Conservation (phyloP, 352 stramenopile species). For the Phytophthora crassamura region DNA sequence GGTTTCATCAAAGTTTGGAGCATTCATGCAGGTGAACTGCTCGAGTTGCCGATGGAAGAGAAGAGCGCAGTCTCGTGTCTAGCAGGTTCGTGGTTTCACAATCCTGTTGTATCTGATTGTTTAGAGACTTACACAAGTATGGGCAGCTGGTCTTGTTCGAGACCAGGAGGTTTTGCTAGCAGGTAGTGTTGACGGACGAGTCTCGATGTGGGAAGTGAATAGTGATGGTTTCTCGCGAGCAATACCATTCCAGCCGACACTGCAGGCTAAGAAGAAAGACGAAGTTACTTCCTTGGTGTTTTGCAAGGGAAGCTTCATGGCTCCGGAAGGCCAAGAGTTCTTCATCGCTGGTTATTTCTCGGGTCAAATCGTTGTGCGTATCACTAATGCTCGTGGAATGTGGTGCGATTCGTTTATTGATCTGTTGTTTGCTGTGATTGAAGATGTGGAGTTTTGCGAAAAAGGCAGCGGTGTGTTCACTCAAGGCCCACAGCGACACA, state of each 20-base stretch:
- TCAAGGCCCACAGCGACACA: slow-evolving; percentile 63
- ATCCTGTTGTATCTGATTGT: not conserved
- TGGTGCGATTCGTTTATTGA: not conserved
- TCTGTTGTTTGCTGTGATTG: not conserved
- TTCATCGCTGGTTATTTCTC: slow-evolving; percentile 61
- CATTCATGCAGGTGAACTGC: slow-evolving; percentile 61
- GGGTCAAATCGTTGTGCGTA: slow-evolving; percentile 53
- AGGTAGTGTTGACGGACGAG: slow-evolving; percentile 50
- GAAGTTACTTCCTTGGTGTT: slow-evolving; percentile 66
- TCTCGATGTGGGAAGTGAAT: slow-evolving; percentile 67
- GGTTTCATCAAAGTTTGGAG: slow-evolving; percentile 72
- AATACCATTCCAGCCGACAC: slow-evolving; percentile 21
- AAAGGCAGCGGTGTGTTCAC: slow-evolving; percentile 44
- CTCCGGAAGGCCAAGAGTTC: slow-evolving; percentile 53
- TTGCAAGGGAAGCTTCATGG: slow-evolving; percentile 55
- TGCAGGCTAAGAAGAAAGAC: slow-evolving; percentile 42
- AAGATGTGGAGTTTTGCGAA: slow-evolving; percentile 70
- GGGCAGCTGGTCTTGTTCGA: slow-evolving; percentile 51
- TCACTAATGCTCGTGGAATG: not conserved
- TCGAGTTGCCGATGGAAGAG: slow-evolving; percentile 26
- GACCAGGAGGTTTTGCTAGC: slow-evolving; percentile 68
- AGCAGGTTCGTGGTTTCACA: slow-evolving; percentile 37
- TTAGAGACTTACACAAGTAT: slow-evolving; percentile 3
- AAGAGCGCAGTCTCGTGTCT: slow-evolving; percentile 60
- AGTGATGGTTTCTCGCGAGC: slow-evolving; percentile 40